phyloP scores from a whole-genome alignment of 371 early-diverging fungal species.

The Dentiscutata heterogama region DNA sequence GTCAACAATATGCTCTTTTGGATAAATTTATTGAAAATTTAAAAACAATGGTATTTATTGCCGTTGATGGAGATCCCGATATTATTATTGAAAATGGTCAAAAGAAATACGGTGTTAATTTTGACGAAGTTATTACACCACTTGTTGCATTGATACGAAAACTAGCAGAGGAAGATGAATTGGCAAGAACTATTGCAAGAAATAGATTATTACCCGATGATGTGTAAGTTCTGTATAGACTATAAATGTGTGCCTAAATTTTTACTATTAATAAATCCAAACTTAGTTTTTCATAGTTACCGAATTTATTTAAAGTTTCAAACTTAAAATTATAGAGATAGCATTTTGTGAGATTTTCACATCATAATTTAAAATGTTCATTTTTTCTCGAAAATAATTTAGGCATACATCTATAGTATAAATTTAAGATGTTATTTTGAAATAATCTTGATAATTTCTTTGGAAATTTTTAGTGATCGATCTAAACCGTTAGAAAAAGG shows the following conservation, averaged over 20 bases:
- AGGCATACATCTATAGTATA: too few relatives aligned
- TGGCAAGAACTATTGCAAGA: constrained; percentile 54
- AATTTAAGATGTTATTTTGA: too few relatives aligned
- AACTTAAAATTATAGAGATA: too few relatives aligned
- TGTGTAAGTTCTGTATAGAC: constrained; percentile 60
- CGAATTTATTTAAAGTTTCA: too few relatives aligned
- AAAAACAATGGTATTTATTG: constrained; percentile 12
- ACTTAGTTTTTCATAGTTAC: too few relatives aligned
- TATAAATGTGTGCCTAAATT: neutral
- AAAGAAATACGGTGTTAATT: constrained; percentile 52
- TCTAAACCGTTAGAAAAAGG: constrained; percentile 80
- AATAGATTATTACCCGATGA: constrained; percentile 66
- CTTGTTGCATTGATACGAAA: constrained; percentile 56
- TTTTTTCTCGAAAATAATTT: too few relatives aligned
- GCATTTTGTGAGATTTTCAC: too few relatives aligned
- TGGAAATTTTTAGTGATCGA: constrained; percentile 69
- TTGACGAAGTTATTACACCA: constrained; percentile 76
- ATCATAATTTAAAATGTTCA: too few relatives aligned
- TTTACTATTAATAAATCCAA: too few relatives aligned
- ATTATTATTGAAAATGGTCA: constrained; percentile 36
- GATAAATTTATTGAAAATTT: constrained; percentile 43
- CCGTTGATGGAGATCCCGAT: constrained; percentile 42
- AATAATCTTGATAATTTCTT: neutral
- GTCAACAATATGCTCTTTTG: constrained; percentile 31
- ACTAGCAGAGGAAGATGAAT: constrained; percentile 62